These are phyloP conservation scores for Alternaria dauci DNA, from an alignment of 2,329 filamentous ascomycete genomes.

Conservation along the genomic window DNA sequence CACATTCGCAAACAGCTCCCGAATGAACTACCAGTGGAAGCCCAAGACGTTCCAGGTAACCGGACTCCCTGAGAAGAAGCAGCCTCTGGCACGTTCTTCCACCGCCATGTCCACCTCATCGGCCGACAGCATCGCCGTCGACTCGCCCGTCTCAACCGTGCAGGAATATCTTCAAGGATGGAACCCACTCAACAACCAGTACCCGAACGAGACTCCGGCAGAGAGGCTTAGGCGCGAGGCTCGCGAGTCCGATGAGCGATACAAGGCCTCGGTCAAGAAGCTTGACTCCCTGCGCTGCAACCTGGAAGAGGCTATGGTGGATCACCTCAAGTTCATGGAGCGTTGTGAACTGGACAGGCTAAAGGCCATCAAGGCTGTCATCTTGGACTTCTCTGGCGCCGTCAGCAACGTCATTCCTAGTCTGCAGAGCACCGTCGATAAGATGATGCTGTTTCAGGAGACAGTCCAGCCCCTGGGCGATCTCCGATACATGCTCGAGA, in stretches of 20 bases:
- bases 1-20: slow-evolving; percentile 96
- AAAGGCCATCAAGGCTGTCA: slow-evolving; percentile 97
- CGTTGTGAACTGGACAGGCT: slow-evolving; percentile 94
- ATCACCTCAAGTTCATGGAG: slow-evolving; percentile 95
- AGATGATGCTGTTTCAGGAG: slow-evolving; percentile 99
- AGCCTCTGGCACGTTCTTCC: slow-evolving; percentile 74
- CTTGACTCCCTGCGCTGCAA: slow-evolving; percentile 91
- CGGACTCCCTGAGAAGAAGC: slow-evolving; percentile 89
- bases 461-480: slow-evolving; percentile 94
- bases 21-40: slow-evolving; percentile 97
- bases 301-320: slow-evolving; percentile 92
- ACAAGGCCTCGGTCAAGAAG: slow-evolving; percentile 85
- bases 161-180: slow-evolving; percentile 90
- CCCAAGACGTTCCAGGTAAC: slow-evolving; percentile 88
- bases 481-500: slow-evolving; percentile 92
- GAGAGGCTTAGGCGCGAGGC: slow-evolving; percentile 90
- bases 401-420: slow-evolving; percentile 98
- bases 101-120: slow-evolving; percentile 65
- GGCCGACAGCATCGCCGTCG: slow-evolving; percentile 62
- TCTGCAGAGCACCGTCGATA: slow-evolving; percentile 93
- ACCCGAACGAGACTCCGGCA: slow-evolving; percentile 91
- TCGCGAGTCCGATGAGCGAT: slow-evolving; percentile 88
- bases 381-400: slow-evolving; percentile 95
- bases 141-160: slow-evolving; percentile 84
- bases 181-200: slow-evolving; percentile 88